Percentiles rank a stretch among this genome's conserved stretches.
Evolutionary conservation across 352 stramenopile genomes (phyloP).

Genomic region (Halophytophthora polymorphica): DNA sequence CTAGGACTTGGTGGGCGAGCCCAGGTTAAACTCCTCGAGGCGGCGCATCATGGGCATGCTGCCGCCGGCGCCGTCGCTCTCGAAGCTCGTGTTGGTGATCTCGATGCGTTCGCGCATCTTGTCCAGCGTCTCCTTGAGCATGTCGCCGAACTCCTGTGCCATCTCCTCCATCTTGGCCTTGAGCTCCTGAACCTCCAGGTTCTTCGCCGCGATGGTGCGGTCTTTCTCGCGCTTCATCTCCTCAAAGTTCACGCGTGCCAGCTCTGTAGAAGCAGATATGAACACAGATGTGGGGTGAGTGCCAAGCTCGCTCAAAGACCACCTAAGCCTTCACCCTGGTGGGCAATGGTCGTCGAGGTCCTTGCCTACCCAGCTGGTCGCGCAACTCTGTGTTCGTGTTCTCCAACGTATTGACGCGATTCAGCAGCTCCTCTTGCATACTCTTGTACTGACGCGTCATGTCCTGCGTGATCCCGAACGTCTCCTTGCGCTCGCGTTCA

Average conservation of each 20-base stretch:
- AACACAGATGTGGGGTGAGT: background rate
- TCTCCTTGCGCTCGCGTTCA: constrained; percentile 82
- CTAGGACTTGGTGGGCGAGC: constrained; percentile 46
- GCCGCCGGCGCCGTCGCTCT: constrained; percentile 63
- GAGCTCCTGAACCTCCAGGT: constrained; percentile 87
- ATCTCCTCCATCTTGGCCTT: constrained; percentile 95
- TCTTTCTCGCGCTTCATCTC: constrained; percentile 92
- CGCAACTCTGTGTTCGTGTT: constrained; percentile 91
- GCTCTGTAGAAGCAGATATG: constrained; percentile 40
- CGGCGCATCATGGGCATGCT: constrained; percentile 75
- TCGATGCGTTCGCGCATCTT: constrained; percentile 95
- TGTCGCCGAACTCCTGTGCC: constrained; percentile 92
- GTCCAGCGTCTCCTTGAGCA: constrained; percentile 93
- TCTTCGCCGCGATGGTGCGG: constrained; percentile 85
- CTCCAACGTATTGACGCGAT: constrained; percentile 86
- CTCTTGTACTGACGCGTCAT: constrained; percentile 97
- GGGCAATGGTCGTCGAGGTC: background rate
- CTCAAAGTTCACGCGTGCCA: constrained; percentile 81
- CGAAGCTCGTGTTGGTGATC: constrained; percentile 89
- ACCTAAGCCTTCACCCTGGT: too few relatives aligned
- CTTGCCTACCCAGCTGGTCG: constrained; percentile 79
- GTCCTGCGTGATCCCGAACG: constrained; percentile 92
- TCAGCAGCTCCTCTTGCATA: constrained; percentile 93
- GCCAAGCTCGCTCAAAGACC: background rate
- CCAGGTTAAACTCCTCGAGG: constrained; percentile 86